phyloP scores from a whole-genome alignment of 805 yeast genomes.

The Candida khao-thaluensis region DNA sequence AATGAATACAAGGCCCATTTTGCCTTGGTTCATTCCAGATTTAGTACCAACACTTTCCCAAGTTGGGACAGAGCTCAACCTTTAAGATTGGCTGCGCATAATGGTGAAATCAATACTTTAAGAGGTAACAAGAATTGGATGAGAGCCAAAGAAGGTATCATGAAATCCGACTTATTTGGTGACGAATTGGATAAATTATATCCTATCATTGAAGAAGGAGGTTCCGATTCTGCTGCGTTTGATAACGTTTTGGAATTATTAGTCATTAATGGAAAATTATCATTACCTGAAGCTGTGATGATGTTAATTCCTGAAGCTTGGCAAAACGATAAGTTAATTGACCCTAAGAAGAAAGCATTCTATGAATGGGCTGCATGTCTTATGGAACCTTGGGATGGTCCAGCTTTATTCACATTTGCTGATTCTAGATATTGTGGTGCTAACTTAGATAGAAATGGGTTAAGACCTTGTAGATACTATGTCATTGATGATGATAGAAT shows the following conservation, averaged over 20 bases:
- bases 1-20: conserved; percentile 93
- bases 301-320: conserved; percentile 96
- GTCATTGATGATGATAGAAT: conserved; percentile 92
- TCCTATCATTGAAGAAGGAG: conserved; percentile 97
- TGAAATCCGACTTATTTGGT: conserved; percentile 83
- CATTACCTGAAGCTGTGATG: conserved; percentile 97
- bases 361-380: conserved; percentile 99
- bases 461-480: conserved; percentile 97
- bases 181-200: conserved; percentile 87
- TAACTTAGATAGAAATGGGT: conserved; percentile 93
- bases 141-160: conserved; percentile 97
- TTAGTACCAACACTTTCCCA: conserved; percentile 97
- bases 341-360: conserved; percentile 88
- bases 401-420: conserved; percentile 93
- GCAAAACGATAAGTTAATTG: conserved; percentile 86
- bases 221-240: conserved; percentile 96
- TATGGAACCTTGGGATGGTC: conserved; percentile 99
- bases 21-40: conserved; percentile 94
- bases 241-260: conserved; percentile 93
- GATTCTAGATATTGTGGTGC: conserved; percentile 99
- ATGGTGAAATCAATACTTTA: conserved; percentile 96
- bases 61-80: conserved; percentile 99
- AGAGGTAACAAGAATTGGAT: conserved; percentile 99
- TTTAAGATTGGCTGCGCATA: conserved; percentile 94
- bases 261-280: conserved; percentile 85